Evolutionary conservation across 2,329 filamentous ascomycete species (phyloP), one percentile per base, ranked within the genome.

Genomic region (Sarocladium brachiariae): DNA sequence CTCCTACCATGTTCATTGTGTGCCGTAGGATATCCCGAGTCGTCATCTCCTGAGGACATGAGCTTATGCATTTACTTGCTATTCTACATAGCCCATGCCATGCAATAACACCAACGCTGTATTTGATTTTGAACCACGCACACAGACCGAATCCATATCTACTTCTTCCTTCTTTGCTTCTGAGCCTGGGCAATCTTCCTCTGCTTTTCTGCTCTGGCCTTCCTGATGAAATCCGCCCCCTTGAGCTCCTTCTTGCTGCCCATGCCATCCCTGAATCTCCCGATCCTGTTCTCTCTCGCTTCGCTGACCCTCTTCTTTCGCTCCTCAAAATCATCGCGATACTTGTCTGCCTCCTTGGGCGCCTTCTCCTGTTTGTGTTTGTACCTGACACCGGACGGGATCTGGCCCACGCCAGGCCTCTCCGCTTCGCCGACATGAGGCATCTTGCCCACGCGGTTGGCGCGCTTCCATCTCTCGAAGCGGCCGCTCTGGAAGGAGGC

Each of bases 291-390:
- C 74, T 96, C 88, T 70, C 86, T 87, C 41, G 92, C 91, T 63
- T 90, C 90, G 14, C 83, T 82, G 16, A 93, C 85, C 63, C 89
- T 84, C 83, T 91, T 91, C 83, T 93, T 96, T 72, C 87, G 84
- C 64, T 84, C 83, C 57, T 95, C 77, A 70, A 88, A 99, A 70
- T 99, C 92, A 66, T 92, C 90, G 54, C 93, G 80, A 68, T 80
- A 92, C 71, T 87, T 92, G 74, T 99, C 93, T 7, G 93, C 90
- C 60, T 89, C 83, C 76, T 96, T 97, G 55, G 95, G 93, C 51
- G 90, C 90, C 70, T 80, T 84, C 65, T 93, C 85, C 67, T 84
- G 81, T 70, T 86, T 92, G 72, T 99, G 93, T 73, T 86, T 88
- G 74, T 86, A 96, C 55, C 84, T 76, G 14, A 58, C 57, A 19